Evolutionary conservation across 371 early-diverging fungal species (phyloP).

Genomic region (Basidiobolus meristosporus): DNA sequence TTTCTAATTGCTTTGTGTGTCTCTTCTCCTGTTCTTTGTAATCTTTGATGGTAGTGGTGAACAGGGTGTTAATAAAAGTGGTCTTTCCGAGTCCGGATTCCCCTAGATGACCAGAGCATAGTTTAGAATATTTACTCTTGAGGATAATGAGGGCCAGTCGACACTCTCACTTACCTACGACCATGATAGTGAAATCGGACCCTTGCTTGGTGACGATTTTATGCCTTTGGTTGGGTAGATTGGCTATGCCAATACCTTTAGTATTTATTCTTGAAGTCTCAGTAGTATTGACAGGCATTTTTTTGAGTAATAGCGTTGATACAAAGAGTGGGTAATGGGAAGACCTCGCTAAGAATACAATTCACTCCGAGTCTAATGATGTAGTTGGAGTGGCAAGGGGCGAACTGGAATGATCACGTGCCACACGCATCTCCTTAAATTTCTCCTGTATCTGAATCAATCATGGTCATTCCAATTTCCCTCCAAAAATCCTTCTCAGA

Average conservation of each 20-base stretch:
- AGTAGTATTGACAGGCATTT: too few relatives aligned
- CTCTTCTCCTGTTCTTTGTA: conserved; percentile 70
- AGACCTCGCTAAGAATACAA: too few relatives aligned
- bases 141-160: background rate
- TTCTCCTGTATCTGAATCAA: too few relatives aligned
- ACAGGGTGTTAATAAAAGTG: conserved; percentile 78
- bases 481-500: too few relatives aligned
- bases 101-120: conserved; percentile 7
- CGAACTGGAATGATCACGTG: too few relatives aligned
- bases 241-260: conserved; percentile 67
- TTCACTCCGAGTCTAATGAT: too few relatives aligned
- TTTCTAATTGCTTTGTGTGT: conserved; percentile 60
- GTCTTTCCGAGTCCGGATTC: conserved; percentile 75
- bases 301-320: too few relatives aligned
- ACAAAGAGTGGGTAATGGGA: too few relatives aligned
- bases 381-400: too few relatives aligned
- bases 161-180: conserved; percentile 67
- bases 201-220: conserved; percentile 89
- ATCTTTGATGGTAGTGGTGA: conserved; percentile 68
- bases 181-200: conserved; percentile 89
- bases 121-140: background rate
- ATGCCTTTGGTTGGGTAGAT: conserved; percentile 95
- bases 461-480: too few relatives aligned
- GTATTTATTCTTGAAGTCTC: too few relatives aligned
- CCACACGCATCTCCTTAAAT: too few relatives aligned